Evolutionary conservation across 2,329 filamentous ascomycete species (phyloP).

Genomic region (Hypoxylon sp.): DNA sequence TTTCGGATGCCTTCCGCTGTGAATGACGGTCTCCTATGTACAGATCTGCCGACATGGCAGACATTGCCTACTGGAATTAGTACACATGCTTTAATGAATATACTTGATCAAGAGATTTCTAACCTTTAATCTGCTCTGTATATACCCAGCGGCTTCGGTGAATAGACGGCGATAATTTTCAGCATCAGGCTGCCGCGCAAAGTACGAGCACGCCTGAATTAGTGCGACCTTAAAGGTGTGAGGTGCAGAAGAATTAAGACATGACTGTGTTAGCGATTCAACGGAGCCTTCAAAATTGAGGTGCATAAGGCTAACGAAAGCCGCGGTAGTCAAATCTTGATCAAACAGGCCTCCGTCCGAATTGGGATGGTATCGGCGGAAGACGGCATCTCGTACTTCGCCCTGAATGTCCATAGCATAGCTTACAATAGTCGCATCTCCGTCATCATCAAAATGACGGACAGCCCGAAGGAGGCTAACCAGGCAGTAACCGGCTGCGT

Average conservation of each 20-base stretch:
- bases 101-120: slow-evolving; percentile 38
- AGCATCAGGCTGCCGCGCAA: slow-evolving; percentile 67
- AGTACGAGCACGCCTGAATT: slow-evolving; percentile 74
- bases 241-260: slow-evolving; percentile 70
- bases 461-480: slow-evolving; percentile 74
- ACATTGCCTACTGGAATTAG: slow-evolving; percentile 56
- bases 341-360: slow-evolving; percentile 69
- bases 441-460: slow-evolving; percentile 74
- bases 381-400: slow-evolving; percentile 76
- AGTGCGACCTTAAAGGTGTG: slow-evolving; percentile 73
- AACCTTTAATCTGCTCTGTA: slow-evolving; percentile 71
- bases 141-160: slow-evolving; percentile 68
- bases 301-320: slow-evolving; percentile 75
- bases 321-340: slow-evolving; percentile 75
- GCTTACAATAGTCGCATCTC: slow-evolving; percentile 74
- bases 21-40: slow-evolving; percentile 59
- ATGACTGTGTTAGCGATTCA: slow-evolving; percentile 69
- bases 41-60: slow-evolving; percentile 57
- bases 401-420: slow-evolving; percentile 80
- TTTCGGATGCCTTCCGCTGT: slow-evolving; percentile 60
- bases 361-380: slow-evolving; percentile 66
- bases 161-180: slow-evolving; percentile 70
- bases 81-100: slow-evolving; percentile 9
- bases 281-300: slow-evolving; percentile 73
- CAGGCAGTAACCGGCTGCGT: slow-evolving; percentile 76